These are phyloP conservation scores for Phialemoniopsis sp. DNA, from an alignment of 2,329 filamentous ascomycete genomes.

Conservation along the genomic window DNA sequence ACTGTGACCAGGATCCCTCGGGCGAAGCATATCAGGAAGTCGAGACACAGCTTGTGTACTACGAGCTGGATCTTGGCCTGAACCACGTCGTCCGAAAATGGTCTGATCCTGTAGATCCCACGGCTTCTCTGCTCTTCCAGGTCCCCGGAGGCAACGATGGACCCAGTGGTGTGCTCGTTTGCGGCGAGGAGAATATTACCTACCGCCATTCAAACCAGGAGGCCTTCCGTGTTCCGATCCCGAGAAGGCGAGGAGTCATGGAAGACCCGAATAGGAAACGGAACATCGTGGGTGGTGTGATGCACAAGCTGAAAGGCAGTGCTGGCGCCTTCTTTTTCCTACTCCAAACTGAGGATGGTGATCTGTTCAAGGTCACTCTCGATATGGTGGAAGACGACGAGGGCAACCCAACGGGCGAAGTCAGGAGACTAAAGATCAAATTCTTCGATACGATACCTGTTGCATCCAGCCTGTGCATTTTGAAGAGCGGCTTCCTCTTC, in stretches of 20 bases:
- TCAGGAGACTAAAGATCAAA: slow-evolving; percentile 83
- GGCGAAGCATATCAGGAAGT: slow-evolving; percentile 76
- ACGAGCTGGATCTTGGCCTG: slow-evolving; percentile 91
- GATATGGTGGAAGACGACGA: slow-evolving; percentile 83
- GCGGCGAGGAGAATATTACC: slow-evolving; percentile 89
- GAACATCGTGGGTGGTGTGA: slow-evolving; percentile 83
- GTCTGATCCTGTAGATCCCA: slow-evolving; percentile 89
- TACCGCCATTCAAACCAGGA: slow-evolving; percentile 97
- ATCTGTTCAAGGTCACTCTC: slow-evolving; percentile 93
- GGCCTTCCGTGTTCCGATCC: slow-evolving; percentile 83
- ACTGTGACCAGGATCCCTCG: slow-evolving; percentile 85
- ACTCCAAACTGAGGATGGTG: slow-evolving; percentile 94
- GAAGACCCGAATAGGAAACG: slow-evolving; percentile 92
- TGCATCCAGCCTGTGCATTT: slow-evolving; percentile 80
- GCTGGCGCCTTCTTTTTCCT: slow-evolving; percentile 94
- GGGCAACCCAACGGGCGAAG: slow-evolving; percentile 75
- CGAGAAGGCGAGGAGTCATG: slow-evolving; percentile 77
- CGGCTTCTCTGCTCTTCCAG: slow-evolving; percentile 86
- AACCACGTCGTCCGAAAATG: slow-evolving; percentile 98
- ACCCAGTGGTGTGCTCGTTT: slow-evolving; percentile 91
- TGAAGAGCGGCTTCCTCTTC: slow-evolving; percentile 95
- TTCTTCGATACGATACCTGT: slow-evolving; percentile 97
- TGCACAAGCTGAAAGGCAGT: slow-evolving; percentile 87
- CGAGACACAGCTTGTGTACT: slow-evolving; percentile 92
- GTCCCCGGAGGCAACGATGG: slow-evolving; percentile 92